Base-by-base conservation (phyloP, 768 basidiomycete species). In the Tulasnella sp. region DNA sequence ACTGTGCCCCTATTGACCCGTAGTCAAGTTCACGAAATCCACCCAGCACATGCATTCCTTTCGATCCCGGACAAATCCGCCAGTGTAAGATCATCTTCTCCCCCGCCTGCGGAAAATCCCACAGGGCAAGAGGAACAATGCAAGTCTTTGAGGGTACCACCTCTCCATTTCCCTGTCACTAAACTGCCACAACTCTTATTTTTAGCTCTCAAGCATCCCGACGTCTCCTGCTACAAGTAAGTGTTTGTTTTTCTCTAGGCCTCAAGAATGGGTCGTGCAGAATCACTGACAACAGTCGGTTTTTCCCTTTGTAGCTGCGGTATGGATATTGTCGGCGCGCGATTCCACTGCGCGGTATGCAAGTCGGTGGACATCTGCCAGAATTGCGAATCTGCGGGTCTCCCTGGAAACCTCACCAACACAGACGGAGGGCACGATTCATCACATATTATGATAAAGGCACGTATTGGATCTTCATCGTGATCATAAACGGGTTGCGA, bases 361-460 rank as follows among this genome's bases (percentile, higher is more conserved):
- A 80, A 84, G 43, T 80, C 82, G 5, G 78, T 90, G 41, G 88
- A 92, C 65, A 90, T 92, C 30, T 92, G 90, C 64, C 79, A 84
- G 17, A 87, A 89, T 63, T 92, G 89, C 68, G 89, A 92, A 68
- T 84, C 85, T 11, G 87, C 84, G 25, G 89, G 89, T 29, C 75
- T 92, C 31, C 87, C 89, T 2, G 88, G 88, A 4, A 89, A 87
- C 60, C 71, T 90, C 9, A 84, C 89, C 61, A 44, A 38, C 34
- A 7, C 85, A 0, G 74, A 79, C 0, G 84, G 81, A 3, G 88
- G 86, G 0, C 89, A 91, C 63, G 77, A 78, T 55, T 88, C 86
- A 15, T 85, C 87, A 1, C 92, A 97, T 67, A 92, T 94, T 63
- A 80, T 94, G 79, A 88, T 97, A 71, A 97, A 97, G 81, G 92